phyloP scores from a whole-genome alignment of 345 rosid species.

The Salix purpurea region DNA sequence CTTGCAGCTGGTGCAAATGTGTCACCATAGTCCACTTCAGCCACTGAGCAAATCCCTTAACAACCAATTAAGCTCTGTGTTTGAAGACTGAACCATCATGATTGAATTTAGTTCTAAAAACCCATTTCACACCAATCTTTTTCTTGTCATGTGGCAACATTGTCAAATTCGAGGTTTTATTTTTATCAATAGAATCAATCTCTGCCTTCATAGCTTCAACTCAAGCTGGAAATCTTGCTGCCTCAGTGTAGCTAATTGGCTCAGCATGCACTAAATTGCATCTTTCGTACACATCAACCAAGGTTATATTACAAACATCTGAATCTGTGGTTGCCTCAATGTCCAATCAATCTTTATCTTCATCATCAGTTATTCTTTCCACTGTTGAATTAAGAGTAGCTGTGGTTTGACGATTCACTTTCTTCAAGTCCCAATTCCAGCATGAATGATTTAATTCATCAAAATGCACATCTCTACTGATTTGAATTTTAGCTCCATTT shows the following conservation, averaged over 20 bases:
- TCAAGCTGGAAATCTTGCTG: not conserved
- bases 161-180: not conserved
- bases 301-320: rapidly evolving
- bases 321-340: not conserved
- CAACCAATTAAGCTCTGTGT: not conserved
- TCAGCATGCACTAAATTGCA: not conserved
- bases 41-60: no score
- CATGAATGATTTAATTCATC: not conserved
- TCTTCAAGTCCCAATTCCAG: not conserved
- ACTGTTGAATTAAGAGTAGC: rapidly evolving
- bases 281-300: not conserved
- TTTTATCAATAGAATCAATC: not conserved
- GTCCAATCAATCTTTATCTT: not conserved
- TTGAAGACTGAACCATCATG: not conserved
- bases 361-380: rapidly evolving
- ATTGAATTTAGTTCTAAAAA: not conserved
- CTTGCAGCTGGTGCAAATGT: not conserved
- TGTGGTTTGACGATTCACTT: not conserved
- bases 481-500: not conserved
- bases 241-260: not conserved
- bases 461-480: not conserved
- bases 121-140: not conserved
- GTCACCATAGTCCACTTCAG: no score
- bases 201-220: not conserved
- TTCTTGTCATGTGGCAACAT: not conserved